Base-by-base conservation (phyloP, 2,329 filamentous ascomycete species). In the Colletotrichum acutatum region DNA sequence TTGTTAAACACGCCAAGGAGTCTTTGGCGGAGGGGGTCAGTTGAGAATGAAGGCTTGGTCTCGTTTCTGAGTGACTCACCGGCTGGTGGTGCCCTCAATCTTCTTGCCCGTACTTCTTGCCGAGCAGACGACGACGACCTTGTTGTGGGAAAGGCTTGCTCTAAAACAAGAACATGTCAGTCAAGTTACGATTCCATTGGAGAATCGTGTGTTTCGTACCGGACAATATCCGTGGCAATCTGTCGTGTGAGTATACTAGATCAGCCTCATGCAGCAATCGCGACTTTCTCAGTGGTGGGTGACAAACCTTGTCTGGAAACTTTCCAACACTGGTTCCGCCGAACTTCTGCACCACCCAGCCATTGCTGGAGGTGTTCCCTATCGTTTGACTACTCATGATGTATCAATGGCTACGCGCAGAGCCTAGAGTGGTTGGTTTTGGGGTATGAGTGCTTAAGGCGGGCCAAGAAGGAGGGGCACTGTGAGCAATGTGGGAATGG, bases 281-380 rank as follows among this genome's bases (percentile, higher is more conserved):
- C 59, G 71, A 72, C 74, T 72, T 11, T 72, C 71, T 74, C 34
- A 52, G 22, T 57, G 52, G 49, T 49, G 14, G 57, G 60, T 14
- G 46, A 83, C 84, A 71, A 79, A 89, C 87, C 84, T 93, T 92
- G 77, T 90, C 89, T 65, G 95, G 92, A 79, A 97, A 98, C 84
- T 98, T 98, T 78, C 96, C 97, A 64, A 98, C 94, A 80, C 94
- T 97, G 65, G 96, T 99, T 64, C 96, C 96, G 75, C 95, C 95
- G 82, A 97, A 98, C 84, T 98, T 98, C 82, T 98, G 95, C 63
- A 98, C 93, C 34, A 97, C 88, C 95, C 95, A 98, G 76, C 87
- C 87, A 75, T 86, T 85, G 59, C 78, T 77, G 67, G 81, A 78
- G 61, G 80, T 77, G 76, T 85, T 85, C 76, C 74, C 74, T 57